Percentiles rank a stretch among this genome's conserved stretches.
These are phyloP conservation scores for Dendrobium nobile DNA, from an alignment of 106 monocot species.

Conservation along the genomic window DNA sequence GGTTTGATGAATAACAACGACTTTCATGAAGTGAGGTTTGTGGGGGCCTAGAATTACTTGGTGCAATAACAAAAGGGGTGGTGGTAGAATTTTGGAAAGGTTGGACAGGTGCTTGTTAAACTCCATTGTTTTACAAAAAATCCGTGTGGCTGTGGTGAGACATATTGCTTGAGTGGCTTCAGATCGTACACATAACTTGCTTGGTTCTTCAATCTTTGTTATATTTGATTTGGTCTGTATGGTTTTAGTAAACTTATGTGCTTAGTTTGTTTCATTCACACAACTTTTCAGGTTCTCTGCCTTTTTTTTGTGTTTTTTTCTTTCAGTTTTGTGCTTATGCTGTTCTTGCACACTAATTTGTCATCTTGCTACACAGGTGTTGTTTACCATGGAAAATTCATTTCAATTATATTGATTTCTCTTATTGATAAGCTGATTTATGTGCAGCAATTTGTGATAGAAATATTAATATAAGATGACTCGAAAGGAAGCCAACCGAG, in stretches of 20 bases:
- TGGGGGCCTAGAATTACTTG: too few species aligned
- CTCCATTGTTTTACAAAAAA: too few species aligned
- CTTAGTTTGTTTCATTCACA: not conserved
- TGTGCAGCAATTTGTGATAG: not conserved
- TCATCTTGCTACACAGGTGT: constrained; percentile 1
- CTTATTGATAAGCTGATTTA: not conserved
- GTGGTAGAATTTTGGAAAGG: too few species aligned
- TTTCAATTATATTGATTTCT: not conserved
- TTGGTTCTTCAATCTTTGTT: not conserved
- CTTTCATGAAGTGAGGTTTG: too few species aligned
- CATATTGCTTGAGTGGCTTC: too few species aligned
- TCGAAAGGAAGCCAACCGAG: constrained; percentile 51
- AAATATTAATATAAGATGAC: constrained; percentile 36
- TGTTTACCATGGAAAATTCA: not conserved
- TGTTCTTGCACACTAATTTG: not conserved
- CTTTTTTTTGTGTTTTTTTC: not conserved
- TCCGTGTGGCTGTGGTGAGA: too few species aligned
- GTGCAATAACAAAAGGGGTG: too few species aligned
- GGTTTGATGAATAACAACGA: too few species aligned
- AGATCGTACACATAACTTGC: not conserved
- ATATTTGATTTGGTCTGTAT: not conserved
- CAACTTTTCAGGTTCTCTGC: not conserved
- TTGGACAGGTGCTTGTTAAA: too few species aligned
- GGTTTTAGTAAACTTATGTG: not conserved
- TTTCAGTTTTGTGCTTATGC: not conserved